Base-by-base conservation (phyloP, 495 filamentous ascomycete genomes). In the Pyrenula aspistea region DNA sequence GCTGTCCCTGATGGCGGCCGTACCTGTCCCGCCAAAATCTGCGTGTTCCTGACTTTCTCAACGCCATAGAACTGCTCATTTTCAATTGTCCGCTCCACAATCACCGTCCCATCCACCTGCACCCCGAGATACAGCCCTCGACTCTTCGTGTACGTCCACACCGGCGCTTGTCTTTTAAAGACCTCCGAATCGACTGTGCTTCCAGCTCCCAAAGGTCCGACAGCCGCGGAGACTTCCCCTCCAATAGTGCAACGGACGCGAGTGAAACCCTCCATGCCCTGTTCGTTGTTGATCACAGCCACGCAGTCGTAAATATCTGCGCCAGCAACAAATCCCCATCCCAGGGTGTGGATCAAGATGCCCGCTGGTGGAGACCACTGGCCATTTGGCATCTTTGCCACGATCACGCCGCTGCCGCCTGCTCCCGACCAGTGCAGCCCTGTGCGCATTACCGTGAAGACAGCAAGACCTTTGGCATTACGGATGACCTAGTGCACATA, bases 281-380 rank as follows among this genome's bases (percentile, higher is more conserved):
- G 78, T 22, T 83, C 79, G 21, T 84, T 89, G 68, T 94, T 96
- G 67, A 95, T 91, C 3, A 96, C 83, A 0, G 95, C 77, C 21
- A 95, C 84, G 65, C 90, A 94, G 65, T 96, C 91, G 74, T 95
- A 96, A 56, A 95, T 88, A 61, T 96, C 91, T 24, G 93, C 87
- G 1, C 89, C 91, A 1, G 91, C 84, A 22, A 92, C 75, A 63
- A 96, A 96, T n/a, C 88, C 89, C 22, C 94, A 70, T 2, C 84
- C 89, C 1, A 87, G 83, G 1, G 91, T 94, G 65, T 96, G 90
- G 24, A 95, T 77, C 68, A 95, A 74, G 59, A 96, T 89, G 31
- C 87, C 90, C 11, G 87, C 90, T 2, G 91, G 91, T 1, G 89
- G 87, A 53, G 86, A 90, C 91, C 91, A 96, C 62, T 83, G 83